Evolutionary conservation across 352 stramenopile species (phyloP).

Genomic region (Globisporangium lucens): DNA sequence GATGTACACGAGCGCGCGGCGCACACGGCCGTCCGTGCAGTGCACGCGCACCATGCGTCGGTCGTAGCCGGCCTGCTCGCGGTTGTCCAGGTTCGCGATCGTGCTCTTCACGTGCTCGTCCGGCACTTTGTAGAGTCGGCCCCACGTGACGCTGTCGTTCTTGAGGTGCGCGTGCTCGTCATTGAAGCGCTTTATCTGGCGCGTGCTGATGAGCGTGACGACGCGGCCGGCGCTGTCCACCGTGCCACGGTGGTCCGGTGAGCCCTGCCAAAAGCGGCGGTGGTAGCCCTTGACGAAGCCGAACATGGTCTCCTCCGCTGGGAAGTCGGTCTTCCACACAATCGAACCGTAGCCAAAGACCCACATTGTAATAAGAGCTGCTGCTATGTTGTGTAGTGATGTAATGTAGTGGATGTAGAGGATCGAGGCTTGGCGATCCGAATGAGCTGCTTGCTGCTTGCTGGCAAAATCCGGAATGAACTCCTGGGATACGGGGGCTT

Average conservation of each 20-base stretch:
- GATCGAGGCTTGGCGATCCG: background rate
- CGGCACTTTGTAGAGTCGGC: constrained; percentile 85
- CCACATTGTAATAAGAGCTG: constrained; percentile 1
- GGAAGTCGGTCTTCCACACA: constrained; percentile 35
- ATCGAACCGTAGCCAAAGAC: constrained; percentile 22
- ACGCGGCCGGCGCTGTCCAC: constrained; percentile 74
- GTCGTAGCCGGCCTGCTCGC: constrained; percentile 82
- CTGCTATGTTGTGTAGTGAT: background rate
- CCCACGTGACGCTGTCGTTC: constrained; percentile 75
- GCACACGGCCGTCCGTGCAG: constrained; percentile 64
- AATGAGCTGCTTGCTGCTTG: background rate
- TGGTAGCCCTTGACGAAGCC: constrained; percentile 82
- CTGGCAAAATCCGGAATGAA: constrained; percentile 2
- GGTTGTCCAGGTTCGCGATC: constrained; percentile 78
- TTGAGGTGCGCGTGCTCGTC: constrained; percentile 64
- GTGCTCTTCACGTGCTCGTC: constrained; percentile 71
- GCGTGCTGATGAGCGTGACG: constrained; percentile 83
- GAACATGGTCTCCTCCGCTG: constrained; percentile 27
- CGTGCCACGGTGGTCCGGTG: constrained; percentile 81
- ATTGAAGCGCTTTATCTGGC: constrained; percentile 71
- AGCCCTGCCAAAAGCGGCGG: constrained; percentile 89
- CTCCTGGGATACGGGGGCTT: background rate
- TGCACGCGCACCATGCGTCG: constrained; percentile 72
- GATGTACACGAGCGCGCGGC: constrained; percentile 82
- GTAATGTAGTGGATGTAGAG: background rate